Conservation (phyloP, 768 basidiomycete species). For the Russula foetens region DNA sequence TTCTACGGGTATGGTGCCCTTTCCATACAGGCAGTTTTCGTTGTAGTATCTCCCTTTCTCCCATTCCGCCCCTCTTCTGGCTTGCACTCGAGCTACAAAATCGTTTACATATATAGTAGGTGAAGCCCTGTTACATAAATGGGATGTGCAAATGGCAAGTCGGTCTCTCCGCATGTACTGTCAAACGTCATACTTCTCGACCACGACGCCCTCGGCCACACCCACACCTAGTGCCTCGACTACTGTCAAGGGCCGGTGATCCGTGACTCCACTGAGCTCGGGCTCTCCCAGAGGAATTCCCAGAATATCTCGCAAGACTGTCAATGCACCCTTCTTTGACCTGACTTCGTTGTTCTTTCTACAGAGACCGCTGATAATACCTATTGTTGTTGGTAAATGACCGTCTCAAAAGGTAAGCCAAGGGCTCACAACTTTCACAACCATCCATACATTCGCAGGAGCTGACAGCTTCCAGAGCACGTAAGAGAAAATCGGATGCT, state of each 20-base stretch:
- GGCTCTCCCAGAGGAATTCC: conserved; percentile 33
- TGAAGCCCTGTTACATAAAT: no score
- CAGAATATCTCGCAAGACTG: conserved; percentile 58
- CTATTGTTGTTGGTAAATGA: conserved; percentile 30
- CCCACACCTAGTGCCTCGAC: conserved; percentile 45
- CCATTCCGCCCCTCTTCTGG: no score
- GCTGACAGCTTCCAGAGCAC: conserved; percentile 50
- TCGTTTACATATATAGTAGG: no score
- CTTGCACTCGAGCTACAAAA: no score
- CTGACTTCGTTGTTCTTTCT: conserved; percentile 63
- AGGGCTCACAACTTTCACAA: conserved; percentile 54
- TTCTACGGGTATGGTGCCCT: no score
- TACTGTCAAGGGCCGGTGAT: conserved; percentile 38
- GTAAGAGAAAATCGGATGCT: conserved; percentile 50
- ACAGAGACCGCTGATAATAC: conserved; percentile 58
- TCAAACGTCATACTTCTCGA: conserved; percentile 8
- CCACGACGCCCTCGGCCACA: conserved; percentile 17
- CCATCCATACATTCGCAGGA: conserved; percentile 61
- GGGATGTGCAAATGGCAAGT: no score
- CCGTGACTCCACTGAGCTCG: conserved; percentile 21
- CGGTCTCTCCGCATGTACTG: no score
- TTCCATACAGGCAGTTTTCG: no score
- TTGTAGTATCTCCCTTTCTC: no score
- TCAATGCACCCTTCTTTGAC: conserved; percentile 66
- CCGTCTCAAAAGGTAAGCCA: background rate